phyloP scores from a whole-genome alignment of 495 filamentous ascomycete genomes.

The Sphaerosporella brunnea region DNA sequence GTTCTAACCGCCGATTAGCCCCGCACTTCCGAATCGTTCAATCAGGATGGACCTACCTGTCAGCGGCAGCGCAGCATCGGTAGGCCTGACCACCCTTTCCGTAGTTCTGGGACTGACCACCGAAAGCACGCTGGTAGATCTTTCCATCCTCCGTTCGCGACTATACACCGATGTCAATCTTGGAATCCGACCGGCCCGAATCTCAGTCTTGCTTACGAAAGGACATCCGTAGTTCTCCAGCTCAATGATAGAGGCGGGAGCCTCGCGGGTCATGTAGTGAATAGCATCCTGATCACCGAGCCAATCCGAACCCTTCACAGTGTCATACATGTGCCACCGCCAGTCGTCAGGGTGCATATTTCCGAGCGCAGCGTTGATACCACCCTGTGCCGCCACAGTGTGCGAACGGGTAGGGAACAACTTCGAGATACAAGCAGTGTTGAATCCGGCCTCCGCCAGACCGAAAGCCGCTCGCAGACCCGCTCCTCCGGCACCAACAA shows the following conservation, averaged over 20 bases:
- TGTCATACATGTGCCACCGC: slow-evolving; percentile 99
- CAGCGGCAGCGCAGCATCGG: slow-evolving; percentile 85
- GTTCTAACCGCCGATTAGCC: slow-evolving; percentile 37
- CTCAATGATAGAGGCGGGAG: slow-evolving; percentile 78
- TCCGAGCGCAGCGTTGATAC: slow-evolving; percentile 90
- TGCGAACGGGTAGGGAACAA: slow-evolving; percentile 91
- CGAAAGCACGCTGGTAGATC: slow-evolving; percentile 96
- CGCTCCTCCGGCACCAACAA: slow-evolving; percentile 85
- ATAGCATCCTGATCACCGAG: slow-evolving; percentile 97
- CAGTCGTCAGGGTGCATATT: slow-evolving; percentile 91
- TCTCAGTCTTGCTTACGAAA: slow-evolving; percentile 34
- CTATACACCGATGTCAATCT: slow-evolving; percentile 4
- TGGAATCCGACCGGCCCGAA: neutral
- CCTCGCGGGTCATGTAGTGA: slow-evolving; percentile 97
- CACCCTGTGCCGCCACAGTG: slow-evolving; percentile 86
- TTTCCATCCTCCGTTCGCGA: slow-evolving; percentile 91
- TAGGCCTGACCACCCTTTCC: slow-evolving; percentile 96
- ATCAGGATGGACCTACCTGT: slow-evolving; percentile 29
- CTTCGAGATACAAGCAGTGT: slow-evolving; percentile 96
- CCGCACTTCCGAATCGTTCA: neutral
- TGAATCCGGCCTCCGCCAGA: slow-evolving; percentile 92
- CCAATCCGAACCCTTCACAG: slow-evolving; percentile 97
- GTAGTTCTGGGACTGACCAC: slow-evolving; percentile 85
- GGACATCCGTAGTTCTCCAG: slow-evolving; percentile 95
- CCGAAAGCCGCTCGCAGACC: slow-evolving; percentile 92